Evolutionary conservation across 129 eudicot species (phyloP).

Genomic region (Gnaphalium uliginosum): DNA sequence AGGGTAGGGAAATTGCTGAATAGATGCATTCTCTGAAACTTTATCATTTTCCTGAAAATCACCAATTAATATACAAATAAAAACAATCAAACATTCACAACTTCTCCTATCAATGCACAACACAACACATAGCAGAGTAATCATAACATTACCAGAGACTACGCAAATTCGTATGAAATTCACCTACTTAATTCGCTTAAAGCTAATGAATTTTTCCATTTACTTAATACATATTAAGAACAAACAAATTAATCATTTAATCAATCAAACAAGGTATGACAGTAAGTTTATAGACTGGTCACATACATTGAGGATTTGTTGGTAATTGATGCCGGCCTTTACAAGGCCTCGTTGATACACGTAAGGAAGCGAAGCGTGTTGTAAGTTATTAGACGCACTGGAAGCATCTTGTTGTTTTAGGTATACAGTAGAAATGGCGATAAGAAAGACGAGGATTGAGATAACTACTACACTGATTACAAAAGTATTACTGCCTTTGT

Average conservation of each 20-base stretch:
- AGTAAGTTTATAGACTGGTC: background rate
- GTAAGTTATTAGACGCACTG: constrained; percentile 21
- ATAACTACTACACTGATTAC: no score
- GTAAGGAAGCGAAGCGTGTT: constrained; percentile 28
- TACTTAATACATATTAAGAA: no score
- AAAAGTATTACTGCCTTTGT: constrained; percentile 3
- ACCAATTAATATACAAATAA: constrained; percentile 15
- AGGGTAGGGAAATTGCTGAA: constrained; percentile 51
- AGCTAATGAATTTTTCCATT: no score
- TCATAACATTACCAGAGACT: no score
- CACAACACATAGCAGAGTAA: background rate
- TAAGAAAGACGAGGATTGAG: constrained; percentile 30
- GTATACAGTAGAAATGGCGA: constrained; percentile 44
- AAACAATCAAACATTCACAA: background rate
- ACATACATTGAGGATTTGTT: constrained; percentile 61
- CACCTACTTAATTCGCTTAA: background rate
- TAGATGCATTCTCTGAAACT: constrained; percentile 58
- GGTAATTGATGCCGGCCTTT: constrained; percentile 43
- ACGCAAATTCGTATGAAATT: no score
- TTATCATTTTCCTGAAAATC: constrained; percentile 63
- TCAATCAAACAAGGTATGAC: background rate
- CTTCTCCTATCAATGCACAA: background rate
- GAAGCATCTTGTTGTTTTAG: constrained; percentile 35
- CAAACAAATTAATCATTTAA: background rate
- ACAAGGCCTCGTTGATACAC: constrained; percentile 54